Conservation (phyloP, 225 moss, liverwort and hornwort species). For the Marchantia polymorpha region DNA sequence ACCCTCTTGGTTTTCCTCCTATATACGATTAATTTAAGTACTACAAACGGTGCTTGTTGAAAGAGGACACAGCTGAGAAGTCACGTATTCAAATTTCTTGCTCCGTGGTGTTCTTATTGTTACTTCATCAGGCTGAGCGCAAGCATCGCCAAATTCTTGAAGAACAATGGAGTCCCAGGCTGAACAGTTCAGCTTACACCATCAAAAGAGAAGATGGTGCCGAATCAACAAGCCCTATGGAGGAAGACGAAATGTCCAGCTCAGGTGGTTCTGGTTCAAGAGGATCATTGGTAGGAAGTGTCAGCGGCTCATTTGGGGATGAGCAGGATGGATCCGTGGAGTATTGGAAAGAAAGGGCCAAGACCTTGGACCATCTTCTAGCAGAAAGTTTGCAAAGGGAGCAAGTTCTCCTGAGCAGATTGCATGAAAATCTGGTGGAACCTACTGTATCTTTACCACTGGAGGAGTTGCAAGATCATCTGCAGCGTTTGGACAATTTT, state of each 20-base stretch:
- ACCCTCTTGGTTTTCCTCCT: no score
- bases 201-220: constrained; percentile 27
- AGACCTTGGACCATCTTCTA: constrained; percentile 42
- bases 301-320: constrained; percentile 38
- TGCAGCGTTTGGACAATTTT: constrained; percentile 68
- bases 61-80: no score
- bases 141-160: constrained; percentile 41
- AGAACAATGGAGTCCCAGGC: constrained; percentile 25
- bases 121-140: constrained; percentile 34
- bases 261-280: constrained; percentile 37
- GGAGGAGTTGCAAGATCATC: constrained; percentile 53
- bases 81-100: background rate
- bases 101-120: background rate
- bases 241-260: constrained; percentile 26
- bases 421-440: constrained; percentile 31
- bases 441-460: constrained; percentile 36
- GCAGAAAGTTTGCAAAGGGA: constrained; percentile 59
- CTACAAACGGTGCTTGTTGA: no score
- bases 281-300: constrained; percentile 46
- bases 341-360: constrained; percentile 58
- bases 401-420: constrained; percentile 38
- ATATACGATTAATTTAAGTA: no score
- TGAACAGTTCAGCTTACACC: constrained; percentile 12
- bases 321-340: constrained; percentile 52
- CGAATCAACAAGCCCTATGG: constrained; percentile 25